Conservation (phyloP, 1,139 yeast species). For the Arxiozyma heterogenica region DNA sequence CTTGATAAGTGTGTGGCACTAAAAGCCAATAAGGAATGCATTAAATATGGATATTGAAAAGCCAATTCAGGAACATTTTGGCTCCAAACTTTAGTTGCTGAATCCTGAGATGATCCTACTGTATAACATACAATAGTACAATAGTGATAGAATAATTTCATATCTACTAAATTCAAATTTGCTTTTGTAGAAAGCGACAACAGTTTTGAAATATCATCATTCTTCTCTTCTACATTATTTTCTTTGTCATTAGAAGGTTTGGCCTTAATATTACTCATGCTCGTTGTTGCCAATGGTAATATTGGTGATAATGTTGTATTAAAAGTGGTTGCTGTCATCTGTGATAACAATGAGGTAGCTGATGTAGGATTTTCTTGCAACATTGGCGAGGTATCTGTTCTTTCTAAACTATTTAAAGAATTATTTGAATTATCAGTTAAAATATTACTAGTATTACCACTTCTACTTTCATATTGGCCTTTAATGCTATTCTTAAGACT, state of each 20-base stretch:
- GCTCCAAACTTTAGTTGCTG: slow-evolving; percentile 81
- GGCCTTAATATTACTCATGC: neutral
- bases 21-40: slow-evolving; percentile 85
- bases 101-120: slow-evolving; percentile 82
- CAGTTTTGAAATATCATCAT: slow-evolving; percentile 15
- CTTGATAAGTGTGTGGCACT: slow-evolving; percentile 86
- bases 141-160: slow-evolving; percentile 78
- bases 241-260: neutral
- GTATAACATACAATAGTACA: slow-evolving; percentile 78
- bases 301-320: neutral
- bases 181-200: slow-evolving; percentile 27
- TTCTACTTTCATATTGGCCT: neutral
- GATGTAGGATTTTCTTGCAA: slow-evolving; percentile 15
- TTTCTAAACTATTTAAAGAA: slow-evolving; percentile 6
- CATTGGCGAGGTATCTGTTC: slow-evolving; percentile 12
- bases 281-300: neutral
- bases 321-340: slow-evolving; percentile 9
- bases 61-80: slow-evolving; percentile 82
- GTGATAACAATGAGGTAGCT: slow-evolving; percentile 23
- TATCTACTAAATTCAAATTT: slow-evolving; percentile 61
- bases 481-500: neutral
- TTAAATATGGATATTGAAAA: slow-evolving; percentile 76
- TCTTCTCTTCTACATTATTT: neutral
- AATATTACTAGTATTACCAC: neutral
- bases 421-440: neutral